Base-by-base conservation (phyloP, 495 filamentous ascomycete species). In the Chaetomium fimeti region DNA sequence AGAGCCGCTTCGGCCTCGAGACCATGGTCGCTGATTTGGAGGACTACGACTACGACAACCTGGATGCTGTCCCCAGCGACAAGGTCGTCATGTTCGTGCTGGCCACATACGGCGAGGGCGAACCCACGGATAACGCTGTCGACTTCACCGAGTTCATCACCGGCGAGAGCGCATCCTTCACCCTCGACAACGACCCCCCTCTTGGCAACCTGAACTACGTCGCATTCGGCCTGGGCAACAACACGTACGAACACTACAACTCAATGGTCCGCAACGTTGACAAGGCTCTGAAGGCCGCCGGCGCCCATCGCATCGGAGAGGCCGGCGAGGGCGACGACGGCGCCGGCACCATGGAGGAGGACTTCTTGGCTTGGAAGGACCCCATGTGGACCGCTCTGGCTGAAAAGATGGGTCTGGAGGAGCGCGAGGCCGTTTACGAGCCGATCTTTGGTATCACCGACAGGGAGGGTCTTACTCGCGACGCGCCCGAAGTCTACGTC, bases 161-260 rank as follows among this genome's bases (percentile, higher is more conserved):
- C 55, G 83, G 83, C 57, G 91, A 97, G 18, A 89, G 92, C 59
- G 81, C 89, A 18, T 76, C 87, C 54, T 98, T 99, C 77, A 90
- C 91, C 61, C 84, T 90, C 67, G 87, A 87, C 62, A 85, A 87
- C 29, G 91, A 93, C 4, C 82, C 87, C 68, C 86, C 93, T 32
- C 86, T 99, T 20, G 84, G 80, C 36, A 91, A 91, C 65, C 82
- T 99, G 70, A 93, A 93, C 74, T 99, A 91, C 71, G 90, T 99
- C 71, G 83, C 93, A 49, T 99, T 99, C 74, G 94, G 94, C 71
- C 85, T 99, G 13, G 94, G 94, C 66, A 90, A 99, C 83, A 99
- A 99, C 80, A 99, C 94, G 28, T 99, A 99, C 69, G 94, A 99
- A 71, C 95, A 99, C 80, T 99, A 98, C 83, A 97, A 99, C 78